Base-by-base conservation (phyloP, 768 basidiomycete species). In the Panus rudis region DNA sequence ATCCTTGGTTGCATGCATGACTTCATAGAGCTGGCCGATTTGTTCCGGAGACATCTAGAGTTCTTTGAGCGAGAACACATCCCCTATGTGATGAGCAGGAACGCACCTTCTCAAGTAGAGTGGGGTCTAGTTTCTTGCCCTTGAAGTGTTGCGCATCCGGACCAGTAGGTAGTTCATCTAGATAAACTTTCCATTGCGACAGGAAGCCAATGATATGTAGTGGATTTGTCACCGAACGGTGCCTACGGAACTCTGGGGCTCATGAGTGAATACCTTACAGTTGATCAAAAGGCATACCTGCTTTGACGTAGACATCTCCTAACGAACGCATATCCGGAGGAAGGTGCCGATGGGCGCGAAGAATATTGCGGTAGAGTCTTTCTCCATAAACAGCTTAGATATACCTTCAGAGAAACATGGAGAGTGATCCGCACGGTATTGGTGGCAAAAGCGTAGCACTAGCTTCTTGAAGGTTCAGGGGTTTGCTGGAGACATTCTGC, bases 171-270 rank as follows among this genome's bases (percentile, higher is more conserved):
- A 85, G 60, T 47, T 76, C 64, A 52, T 94, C 90, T 43, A 97
- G 72, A 62, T 99, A 98, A 45, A 76, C 61, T 62, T 94, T 96
- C 94, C 94, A 99, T 56, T 97, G 89, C 3, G 85, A 84, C 7
- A 98, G 71, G 58, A 99, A 99, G 2, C 91, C 92, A 60, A 98
- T 94, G 48, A 97, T 79, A 60, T 97, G 81, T 6, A 83, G 71
- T 3, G 92, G 88, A 63, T 98, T 97, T 17, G 81, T 81, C 10
- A 81, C 77, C 19, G 75, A 68, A 52, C 69, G 78, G 51, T 96
- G 93, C 35, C 85, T 70, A 6, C 86, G 80, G 63, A 96, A 98
- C 63, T 99, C 94, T 90, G 47, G 17, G 10, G 28, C 28, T 30
- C 28, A 30, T 30, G 28, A 30, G n/a, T n/a, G 28, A n/a, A 30